Conservation (phyloP, 2,329 filamentous ascomycete genomes). For the Aureobasidium sp. region DNA sequence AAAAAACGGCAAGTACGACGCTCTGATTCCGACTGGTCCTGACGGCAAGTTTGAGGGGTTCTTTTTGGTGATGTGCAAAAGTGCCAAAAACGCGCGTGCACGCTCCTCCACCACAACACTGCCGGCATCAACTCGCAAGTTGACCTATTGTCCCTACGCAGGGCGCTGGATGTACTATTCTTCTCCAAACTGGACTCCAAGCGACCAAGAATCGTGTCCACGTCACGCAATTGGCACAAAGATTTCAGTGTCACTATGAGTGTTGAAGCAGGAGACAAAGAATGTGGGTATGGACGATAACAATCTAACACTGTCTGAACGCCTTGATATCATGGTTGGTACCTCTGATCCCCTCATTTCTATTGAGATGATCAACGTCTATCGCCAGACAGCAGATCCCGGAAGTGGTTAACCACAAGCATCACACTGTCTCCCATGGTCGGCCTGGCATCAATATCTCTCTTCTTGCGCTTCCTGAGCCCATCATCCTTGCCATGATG, state of each 20-base stretch:
- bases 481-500: not conserved
- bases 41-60: too few species aligned
- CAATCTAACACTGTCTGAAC: not conserved
- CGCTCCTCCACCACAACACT: too few species aligned
- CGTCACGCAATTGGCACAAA: not conserved
- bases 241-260: not conserved
- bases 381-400: not conserved
- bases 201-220: too few species aligned
- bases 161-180: too few species aligned
- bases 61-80: too few species aligned
- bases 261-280: not conserved
- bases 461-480: not conserved
- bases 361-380: not conserved
- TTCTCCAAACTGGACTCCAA: too few species aligned
- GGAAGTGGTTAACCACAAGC: conserved; percentile 4
- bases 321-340: not conserved
- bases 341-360: not conserved
- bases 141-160: too few species aligned
- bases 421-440: conserved; percentile 8
- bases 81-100: too few species aligned
- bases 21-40: too few species aligned
- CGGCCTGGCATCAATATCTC: not conserved
- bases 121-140: too few species aligned
- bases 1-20: too few species aligned
- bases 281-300: not conserved